Base-by-base conservation (phyloP, 2,329 filamentous ascomycete species). In the Aureobasidium pullulans region DNA sequence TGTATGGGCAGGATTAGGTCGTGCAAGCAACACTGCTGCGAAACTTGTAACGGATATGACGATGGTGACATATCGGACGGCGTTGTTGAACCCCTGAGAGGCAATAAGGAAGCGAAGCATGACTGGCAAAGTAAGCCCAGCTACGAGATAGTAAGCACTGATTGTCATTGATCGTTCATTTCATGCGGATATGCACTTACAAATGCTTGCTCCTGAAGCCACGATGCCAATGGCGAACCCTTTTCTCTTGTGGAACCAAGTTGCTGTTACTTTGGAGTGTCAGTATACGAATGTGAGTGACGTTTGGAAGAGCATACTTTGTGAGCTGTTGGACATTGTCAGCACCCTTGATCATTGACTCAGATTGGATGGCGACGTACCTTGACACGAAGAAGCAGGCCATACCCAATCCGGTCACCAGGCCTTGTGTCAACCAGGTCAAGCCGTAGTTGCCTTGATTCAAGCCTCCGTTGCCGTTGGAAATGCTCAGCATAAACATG, bases 301-400 rank as follows among this genome's bases (percentile, higher is more conserved):
- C 10, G 7, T 5, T 2, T 36, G 28, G 11, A 13, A 28, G 6
- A 13, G 67, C 73, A 60, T 72, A 79, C 76, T 71, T 69, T 79
- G 77, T 28, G 77, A 79, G 62, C 77, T 78, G 23, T 15, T 34
- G 7, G 7, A 7, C 6, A 23, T 28, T 60, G 40, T 52, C 10
- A 36, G 36, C 34, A 29, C 16, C 11, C 1, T 16, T 9, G n/a
- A 23, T 11, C 15, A 23, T 23, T 5, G 28, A 19, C 23, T 23
- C 9, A 32, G 3, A 6, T 2, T 34, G 29, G n/a, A 29, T n/a
- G 11, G 16, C 6, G n/a, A 37, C 53, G 28, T 57, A 62, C 57
- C 61, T 62, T 28, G 74, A 74, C 4, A 80, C 78, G 63, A 80
- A 80, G 67, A 78, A 79, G 63, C 77, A 79, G n/a, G 76, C 72